These are phyloP conservation scores for Corniculantispora saksenae DNA, from an alignment of 2,329 filamentous ascomycete genomes.

Conservation along the genomic window DNA sequence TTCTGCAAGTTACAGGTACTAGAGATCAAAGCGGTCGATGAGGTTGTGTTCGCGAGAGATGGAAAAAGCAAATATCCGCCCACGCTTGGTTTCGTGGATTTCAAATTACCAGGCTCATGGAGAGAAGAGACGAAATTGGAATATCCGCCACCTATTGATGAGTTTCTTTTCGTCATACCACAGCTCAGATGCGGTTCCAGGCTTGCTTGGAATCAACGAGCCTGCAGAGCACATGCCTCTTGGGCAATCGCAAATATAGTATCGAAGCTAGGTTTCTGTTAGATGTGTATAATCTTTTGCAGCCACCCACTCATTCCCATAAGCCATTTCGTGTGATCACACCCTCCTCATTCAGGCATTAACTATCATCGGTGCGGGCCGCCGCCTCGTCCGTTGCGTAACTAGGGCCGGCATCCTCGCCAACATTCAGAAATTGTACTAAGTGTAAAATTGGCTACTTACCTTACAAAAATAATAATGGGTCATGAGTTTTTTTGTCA, in stretches of 20 bases:
- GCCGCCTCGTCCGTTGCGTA: background rate
- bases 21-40: background rate
- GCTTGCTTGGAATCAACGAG: background rate
- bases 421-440: no score
- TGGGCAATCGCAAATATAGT: no score
- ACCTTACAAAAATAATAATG: no score
- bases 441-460: no score
- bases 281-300: background rate
- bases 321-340: background rate
- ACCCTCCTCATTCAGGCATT: background rate
- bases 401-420: background rate
- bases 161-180: background rate
- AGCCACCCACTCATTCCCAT: background rate
- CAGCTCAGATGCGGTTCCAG: background rate
- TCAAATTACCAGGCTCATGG: background rate
- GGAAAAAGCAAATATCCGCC: background rate
- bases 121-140: background rate
- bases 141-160: background rate
- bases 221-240: background rate
- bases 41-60: background rate
- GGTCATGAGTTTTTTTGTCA: no score
- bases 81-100: background rate
- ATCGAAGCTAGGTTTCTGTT: background rate
- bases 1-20: background rate
- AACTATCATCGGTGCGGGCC: slow-evolving; percentile 2